phyloP scores from a whole-genome alignment of 371 early-diverging fungal genomes.

The Caulochytrium protostelioides region DNA sequence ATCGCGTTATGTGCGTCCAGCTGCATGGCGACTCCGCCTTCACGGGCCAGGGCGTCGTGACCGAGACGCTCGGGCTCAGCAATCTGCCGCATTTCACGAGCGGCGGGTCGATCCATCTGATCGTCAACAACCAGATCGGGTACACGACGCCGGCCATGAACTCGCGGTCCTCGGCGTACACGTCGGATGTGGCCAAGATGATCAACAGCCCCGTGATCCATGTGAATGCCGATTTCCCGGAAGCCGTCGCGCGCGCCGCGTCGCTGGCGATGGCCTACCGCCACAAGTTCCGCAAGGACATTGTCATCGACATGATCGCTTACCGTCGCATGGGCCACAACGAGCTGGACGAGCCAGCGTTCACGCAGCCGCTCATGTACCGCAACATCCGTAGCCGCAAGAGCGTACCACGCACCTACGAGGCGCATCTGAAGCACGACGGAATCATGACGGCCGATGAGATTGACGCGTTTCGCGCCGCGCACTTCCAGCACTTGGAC shows the following conservation, averaged over 20 bases:
- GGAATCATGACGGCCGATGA: slow-evolving; percentile 10
- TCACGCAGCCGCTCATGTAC: slow-evolving; percentile 93
- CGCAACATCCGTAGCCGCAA: slow-evolving; percentile 58
- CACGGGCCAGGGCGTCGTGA: slow-evolving; percentile 58
- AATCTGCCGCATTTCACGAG: slow-evolving; percentile 77
- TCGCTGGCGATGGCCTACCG: slow-evolving; percentile 73
- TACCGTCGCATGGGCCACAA: slow-evolving; percentile 94
- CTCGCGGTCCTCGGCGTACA: slow-evolving; percentile 71
- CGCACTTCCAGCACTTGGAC: slow-evolving; percentile 34
- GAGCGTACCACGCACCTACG: slow-evolving; percentile 61
- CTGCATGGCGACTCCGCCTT: slow-evolving; percentile 79
- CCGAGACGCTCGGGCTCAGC: slow-evolving; percentile 78
- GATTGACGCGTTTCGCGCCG: slow-evolving; percentile 26
- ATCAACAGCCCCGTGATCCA: slow-evolving; percentile 85
- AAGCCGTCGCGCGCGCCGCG: slow-evolving; percentile 65
- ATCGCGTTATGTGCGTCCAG: slow-evolving; percentile 71
- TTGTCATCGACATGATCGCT: slow-evolving; percentile 75
- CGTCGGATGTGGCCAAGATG: slow-evolving; percentile 83
- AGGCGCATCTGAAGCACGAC: slow-evolving; percentile 28
- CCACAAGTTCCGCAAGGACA: slow-evolving; percentile 64
- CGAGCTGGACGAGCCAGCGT: slow-evolving; percentile 84
- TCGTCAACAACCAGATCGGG: slow-evolving; percentile 93
- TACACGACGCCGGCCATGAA: slow-evolving; percentile 85
- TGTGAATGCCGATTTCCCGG: slow-evolving; percentile 86
- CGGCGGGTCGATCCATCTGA: slow-evolving; percentile 83